A percentile compares a stretch with the other conserved stretches of the same genome.
phyloP scores from a whole-genome alignment of 2,329 filamentous ascomycete species.

The Aspergillus awamori region DNA sequence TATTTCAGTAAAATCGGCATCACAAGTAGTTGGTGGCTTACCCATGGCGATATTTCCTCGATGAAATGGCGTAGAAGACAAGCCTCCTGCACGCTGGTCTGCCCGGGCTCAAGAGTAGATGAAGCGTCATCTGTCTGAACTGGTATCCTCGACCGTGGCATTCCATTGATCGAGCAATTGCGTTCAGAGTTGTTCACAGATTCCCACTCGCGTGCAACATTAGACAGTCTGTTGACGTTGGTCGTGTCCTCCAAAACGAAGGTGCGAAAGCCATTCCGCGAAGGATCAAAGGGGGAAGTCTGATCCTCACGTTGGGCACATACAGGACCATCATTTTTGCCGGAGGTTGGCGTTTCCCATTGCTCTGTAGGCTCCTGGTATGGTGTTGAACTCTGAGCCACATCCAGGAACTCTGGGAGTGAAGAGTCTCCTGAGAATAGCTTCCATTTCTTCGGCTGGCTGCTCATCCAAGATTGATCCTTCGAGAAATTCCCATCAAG shows the following conservation, averaged over 20 bases:
- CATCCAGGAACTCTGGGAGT: background rate
- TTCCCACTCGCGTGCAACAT: no score
- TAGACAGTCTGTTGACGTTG: no score
- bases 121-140: background rate
- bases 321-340: no score
- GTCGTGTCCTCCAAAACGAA: no score
- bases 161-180: background rate
- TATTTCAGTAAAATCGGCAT: background rate
- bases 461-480: constrained; percentile 29
- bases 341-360: no score
- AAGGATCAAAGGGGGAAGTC: no score
- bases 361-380: background rate
- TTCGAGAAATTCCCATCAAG: constrained; percentile 7
- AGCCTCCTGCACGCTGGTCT: constrained; percentile 18
- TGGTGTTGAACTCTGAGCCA: no score
- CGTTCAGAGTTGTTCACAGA: no score
- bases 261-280: no score
- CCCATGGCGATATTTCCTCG: constrained; percentile 31
- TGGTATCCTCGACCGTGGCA: background rate
- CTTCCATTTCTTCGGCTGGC: constrained; percentile 23
- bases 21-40: constrained; percentile 7
- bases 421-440: background rate
- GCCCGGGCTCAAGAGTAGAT: background rate
- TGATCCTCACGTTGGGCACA: no score
- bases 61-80: constrained; percentile 29